Base-by-base conservation (phyloP, 176 grass and related monocot species). In the Luzula sylvatica region DNA sequence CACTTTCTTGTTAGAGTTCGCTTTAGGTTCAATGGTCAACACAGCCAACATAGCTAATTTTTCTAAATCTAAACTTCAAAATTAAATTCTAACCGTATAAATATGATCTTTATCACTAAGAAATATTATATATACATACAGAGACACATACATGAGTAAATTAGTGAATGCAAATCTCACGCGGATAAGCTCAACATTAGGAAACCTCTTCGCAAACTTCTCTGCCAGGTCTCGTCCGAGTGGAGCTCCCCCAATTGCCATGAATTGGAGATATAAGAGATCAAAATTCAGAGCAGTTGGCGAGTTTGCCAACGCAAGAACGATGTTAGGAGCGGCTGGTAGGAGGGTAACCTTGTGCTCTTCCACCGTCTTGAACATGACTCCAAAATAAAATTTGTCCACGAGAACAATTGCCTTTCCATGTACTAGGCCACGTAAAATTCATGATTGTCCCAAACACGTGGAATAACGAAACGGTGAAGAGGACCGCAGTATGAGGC, bases 371-470 rank as follows among this genome's bases (percentile, higher is more conserved):
- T 53, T 61, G 21, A 83, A 58, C 28, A 70, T 81, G 9, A 25
- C 67, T 21, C 11, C 16, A 51, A 88, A 62, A 12, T 79, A 75
- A 64, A 79, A 79, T 9, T 75, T 60, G 14, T 83, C 75, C 85
- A 89, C 83, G 30, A 89, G 61, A 15, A 83, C 79, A 40, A 72
- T 66, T 9, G 75, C 83, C 24, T 80, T 80, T 52, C 71, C 85
- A 61, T 76, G 54, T 62, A 80, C 47, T 2, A 73, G 63, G 15
- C 67, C 69, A 14, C 75, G 35, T 5, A 89, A 68, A 30, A 65
- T 0, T n/a, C 71, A 80, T 76, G 60, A 76, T 67, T 71, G 83
- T 79, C 0, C 79, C 85, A 53, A 80, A 76, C 5, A 79, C 57
- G 62, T 89, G 85, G 75, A 89, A 89, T 2, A 89, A 38, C 0